Conservation (phyloP, 139 green algal species). For the Mychonastes homosphaera region DNA sequence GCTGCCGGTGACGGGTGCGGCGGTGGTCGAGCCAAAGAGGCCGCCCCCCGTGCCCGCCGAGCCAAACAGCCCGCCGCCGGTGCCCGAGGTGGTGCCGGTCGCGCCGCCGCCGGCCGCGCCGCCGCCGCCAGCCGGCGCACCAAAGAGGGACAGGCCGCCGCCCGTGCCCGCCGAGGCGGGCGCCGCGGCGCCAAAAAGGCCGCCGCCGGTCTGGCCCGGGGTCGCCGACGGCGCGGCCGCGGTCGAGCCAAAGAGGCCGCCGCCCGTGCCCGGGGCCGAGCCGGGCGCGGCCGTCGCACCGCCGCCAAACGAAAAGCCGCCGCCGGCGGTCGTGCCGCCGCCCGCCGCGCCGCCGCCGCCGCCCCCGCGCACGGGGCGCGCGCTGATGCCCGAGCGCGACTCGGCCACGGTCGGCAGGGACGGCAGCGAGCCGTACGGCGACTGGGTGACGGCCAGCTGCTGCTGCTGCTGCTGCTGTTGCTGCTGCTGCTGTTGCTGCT, state of each 20-base stretch:
- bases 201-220: too few species aligned
- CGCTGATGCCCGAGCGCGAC: neutral
- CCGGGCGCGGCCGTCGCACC: too few species aligned
- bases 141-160: too few species aligned
- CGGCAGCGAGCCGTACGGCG: neutral
- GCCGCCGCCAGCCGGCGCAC: too few species aligned
- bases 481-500: neutral
- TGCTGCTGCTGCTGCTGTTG: neutral
- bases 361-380: neutral
- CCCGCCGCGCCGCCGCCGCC: neutral
- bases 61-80: neutral
- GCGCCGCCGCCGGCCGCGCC: too few species aligned
- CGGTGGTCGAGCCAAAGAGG: neutral
- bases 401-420: neutral
- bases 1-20: neutral
- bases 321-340: too few species aligned
- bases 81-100: too few species aligned
- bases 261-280: too few species aligned
- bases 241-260: too few species aligned
- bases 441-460: slow-evolving; percentile 1
- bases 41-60: neutral
- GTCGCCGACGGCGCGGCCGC: too few species aligned
- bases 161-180: too few species aligned
- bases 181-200: too few species aligned
- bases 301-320: neutral